Evolutionary conservation across 2,329 filamentous ascomycete genomes (phyloP).

Genomic region (Curvularia verruculosa): DNA sequence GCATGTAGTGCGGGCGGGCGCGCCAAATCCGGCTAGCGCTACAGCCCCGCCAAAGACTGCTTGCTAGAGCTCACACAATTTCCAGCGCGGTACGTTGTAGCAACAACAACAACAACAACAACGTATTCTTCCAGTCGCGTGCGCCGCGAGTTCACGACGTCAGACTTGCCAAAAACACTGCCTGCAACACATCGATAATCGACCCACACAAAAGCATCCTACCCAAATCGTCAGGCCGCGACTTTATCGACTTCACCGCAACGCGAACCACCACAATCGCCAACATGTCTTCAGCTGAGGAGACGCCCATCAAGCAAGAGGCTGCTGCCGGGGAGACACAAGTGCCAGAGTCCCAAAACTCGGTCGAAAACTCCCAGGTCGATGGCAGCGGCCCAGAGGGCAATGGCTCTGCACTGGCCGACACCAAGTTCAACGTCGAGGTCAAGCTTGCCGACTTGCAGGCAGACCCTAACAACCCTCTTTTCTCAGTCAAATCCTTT

Average conservation of each 20-base stretch:
- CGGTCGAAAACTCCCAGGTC: slow-evolving; percentile 41
- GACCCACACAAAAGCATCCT: neutral
- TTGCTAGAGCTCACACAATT: slow-evolving; percentile 32
- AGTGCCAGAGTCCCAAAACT: slow-evolving; percentile 9
- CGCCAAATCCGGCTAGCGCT: slow-evolving; percentile 35
- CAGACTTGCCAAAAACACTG: neutral
- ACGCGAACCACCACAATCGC: slow-evolving; percentile 7
- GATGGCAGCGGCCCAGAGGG: slow-evolving; percentile 56
- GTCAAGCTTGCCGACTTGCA: slow-evolving; percentile 92
- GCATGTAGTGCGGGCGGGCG: slow-evolving; percentile 26
- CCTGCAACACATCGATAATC: neutral
- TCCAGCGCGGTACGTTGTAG: slow-evolving; percentile 8
- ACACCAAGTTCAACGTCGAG: slow-evolving; percentile 85
- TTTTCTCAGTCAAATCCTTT: slow-evolving; percentile 84
- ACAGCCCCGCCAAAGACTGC: slow-evolving; percentile 28
- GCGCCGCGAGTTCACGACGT: neutral
- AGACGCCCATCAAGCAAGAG: slow-evolving; percentile 19
- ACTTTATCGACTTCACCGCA: neutral
- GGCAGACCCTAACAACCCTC: slow-evolving; percentile 81
- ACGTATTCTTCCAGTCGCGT: neutral
- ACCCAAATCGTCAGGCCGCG: neutral
- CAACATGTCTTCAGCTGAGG: slow-evolving; percentile 23
- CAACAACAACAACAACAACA: slow-evolving; percentile 3
- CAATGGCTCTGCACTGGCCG: slow-evolving; percentile 58
- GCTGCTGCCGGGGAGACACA: slow-evolving; percentile 18